Conservation (phyloP, 106 monocot species). For the Dendrobium chrysotoxum region DNA sequence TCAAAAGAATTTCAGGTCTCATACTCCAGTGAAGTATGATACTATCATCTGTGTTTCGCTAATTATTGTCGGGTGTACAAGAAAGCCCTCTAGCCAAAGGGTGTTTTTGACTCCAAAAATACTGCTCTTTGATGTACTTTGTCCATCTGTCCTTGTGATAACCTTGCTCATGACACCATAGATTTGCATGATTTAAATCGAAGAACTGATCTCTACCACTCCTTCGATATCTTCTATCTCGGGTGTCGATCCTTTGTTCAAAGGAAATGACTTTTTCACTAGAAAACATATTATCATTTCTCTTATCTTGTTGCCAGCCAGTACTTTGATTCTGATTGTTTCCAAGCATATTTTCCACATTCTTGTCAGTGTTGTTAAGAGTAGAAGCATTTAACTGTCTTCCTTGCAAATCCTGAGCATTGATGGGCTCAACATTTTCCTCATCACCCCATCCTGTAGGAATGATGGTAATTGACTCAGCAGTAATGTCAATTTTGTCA, state of each 20-base stretch:
- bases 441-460: neutral
- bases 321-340: too few species aligned
- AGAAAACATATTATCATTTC: too few species aligned
- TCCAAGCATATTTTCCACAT: too few species aligned
- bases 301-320: too few species aligned
- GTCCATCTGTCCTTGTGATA: neutral
- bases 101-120: neutral
- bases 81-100: conserved; percentile 3
- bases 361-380: too few species aligned
- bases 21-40: too few species aligned
- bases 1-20: neutral
- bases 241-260: too few species aligned
- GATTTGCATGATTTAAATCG: neutral
- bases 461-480: neutral
- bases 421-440: neutral
- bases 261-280: too few species aligned
- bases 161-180: neutral
- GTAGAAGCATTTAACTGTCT: neutral
- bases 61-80: neutral
- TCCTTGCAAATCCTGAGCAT: neutral
- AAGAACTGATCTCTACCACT: neutral
- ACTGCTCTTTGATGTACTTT: neutral
- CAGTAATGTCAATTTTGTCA: neutral
- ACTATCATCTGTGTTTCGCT: neutral
- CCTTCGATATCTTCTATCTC: too few species aligned